These are phyloP conservation scores for Typha latifolia DNA, from an alignment of 176 grass and related monocot species.

Conservation along the genomic window DNA sequence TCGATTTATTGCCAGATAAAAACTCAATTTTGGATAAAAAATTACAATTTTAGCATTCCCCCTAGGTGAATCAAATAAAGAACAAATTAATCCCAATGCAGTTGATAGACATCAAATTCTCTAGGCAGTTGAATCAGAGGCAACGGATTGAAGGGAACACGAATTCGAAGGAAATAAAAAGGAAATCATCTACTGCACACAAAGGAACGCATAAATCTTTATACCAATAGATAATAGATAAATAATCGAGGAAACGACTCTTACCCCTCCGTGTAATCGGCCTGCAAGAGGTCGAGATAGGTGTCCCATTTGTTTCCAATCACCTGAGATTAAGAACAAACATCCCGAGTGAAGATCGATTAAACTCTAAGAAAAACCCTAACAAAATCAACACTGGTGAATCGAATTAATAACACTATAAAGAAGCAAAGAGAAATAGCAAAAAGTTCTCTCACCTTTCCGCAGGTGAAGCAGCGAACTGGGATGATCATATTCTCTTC, in stretches of 20 bases:
- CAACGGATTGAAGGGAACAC: too few relatives aligned
- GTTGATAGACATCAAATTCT: too few relatives aligned
- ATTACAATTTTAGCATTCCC: too few relatives aligned
- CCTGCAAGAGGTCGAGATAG: slow-evolving; percentile 82
- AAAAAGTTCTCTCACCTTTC: slow-evolving; percentile 40
- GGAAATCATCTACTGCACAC: too few relatives aligned
- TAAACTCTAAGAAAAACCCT: background rate
- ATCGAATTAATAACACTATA: slow-evolving; percentile 3
- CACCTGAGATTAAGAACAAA: slow-evolving; percentile 32
- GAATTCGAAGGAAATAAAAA: too few relatives aligned
- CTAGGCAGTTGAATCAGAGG: too few relatives aligned
- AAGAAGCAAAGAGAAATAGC: background rate
- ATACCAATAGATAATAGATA: background rate
- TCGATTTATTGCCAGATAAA: too few relatives aligned
- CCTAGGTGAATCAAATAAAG: too few relatives aligned
- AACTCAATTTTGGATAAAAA: too few relatives aligned
- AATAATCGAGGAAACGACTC: background rate
- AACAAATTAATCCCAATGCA: too few relatives aligned
- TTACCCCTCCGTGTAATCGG: slow-evolving; percentile 86
- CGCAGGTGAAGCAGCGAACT: slow-evolving; percentile 90
- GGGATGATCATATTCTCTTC: slow-evolving; percentile 84
- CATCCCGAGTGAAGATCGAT: background rate
- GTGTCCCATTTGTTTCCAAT: slow-evolving; percentile 96
- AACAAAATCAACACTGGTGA: background rate
- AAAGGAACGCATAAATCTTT: background rate